Evolutionary conservation across 2,329 filamentous ascomycete genomes (phyloP), one percentile per base, ranked within the genome.

Genomic region (Arthrobotrys conoides): DNA sequence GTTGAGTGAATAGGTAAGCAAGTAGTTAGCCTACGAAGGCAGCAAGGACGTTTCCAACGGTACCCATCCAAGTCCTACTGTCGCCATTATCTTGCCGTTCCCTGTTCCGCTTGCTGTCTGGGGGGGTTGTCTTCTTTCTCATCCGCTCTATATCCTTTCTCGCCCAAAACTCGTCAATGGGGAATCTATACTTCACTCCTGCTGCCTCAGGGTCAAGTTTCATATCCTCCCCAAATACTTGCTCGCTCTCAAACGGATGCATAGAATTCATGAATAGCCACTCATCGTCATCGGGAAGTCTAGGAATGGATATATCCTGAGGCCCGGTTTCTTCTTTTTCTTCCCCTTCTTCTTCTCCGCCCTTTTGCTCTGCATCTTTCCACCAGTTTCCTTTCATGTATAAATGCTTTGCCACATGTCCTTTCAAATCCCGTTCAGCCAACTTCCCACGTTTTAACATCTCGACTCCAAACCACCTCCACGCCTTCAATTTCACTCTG

Each of bases 241-340:
- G 67, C 3, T 77, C 73, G 44, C 73, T 77, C 22, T 77, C 73
- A 38, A 67, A 63, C 16, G 67, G 73, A 49, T 77, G 73, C 73
- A 77, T 77, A 24, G 73, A 71, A 30, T 46, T 36, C 73, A 77
- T 77, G 41, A 77, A 77, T 12, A 77, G 18, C 73, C 73, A 77
- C 24, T 77, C 73, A 12, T 77, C 73, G n/a, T 77, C 73, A 27
- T 77, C 73, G 16, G 73, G 73, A 27, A 77, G 24, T n/a, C 12
- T 53, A 22, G 38, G 53, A 4, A 48, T 18, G 1, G 41, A 20
- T 36, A 53, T 14, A 18, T 77, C 73, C 22, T 63, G 27, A 53
- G 61, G 14, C 14, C 8, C 10, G 9, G 14, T 20, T n/a, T 65
- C 57, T 4, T 33, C 14, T n/a, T 30, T 9, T 10, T 49, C 16